Evolutionary conservation across 2,329 filamentous ascomycete species (phyloP).

Genomic region (Mollisia scopiformis): DNA sequence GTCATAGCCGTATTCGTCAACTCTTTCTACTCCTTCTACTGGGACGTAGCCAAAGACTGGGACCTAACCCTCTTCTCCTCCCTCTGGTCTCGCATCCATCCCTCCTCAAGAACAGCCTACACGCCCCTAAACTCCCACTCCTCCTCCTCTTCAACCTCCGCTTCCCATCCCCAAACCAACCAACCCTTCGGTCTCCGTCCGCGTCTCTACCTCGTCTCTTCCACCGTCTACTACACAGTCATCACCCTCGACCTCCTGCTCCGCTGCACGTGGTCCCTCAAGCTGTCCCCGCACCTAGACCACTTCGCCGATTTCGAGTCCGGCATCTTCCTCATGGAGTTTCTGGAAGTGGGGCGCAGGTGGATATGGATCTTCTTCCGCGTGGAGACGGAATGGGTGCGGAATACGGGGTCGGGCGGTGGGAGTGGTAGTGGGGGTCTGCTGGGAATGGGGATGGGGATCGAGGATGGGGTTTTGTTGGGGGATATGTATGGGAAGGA

Average conservation of each 20-base stretch:
- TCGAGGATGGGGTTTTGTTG: conserved; percentile 73
- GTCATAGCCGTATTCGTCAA: conserved; percentile 77
- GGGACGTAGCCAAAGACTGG: conserved; percentile 97
- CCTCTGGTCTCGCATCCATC: conserved; percentile 33
- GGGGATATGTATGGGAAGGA: conserved; percentile 75
- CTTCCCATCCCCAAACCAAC: background rate
- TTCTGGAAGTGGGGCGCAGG: conserved; percentile 82
- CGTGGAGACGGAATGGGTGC: conserved; percentile 90
- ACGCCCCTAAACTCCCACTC: conserved; percentile 65
- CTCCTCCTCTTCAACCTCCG: background rate
- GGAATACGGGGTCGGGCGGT: no score
- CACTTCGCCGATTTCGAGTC: conserved; percentile 86
- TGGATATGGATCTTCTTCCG: conserved; percentile 99
- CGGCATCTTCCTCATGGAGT: conserved; percentile 85
- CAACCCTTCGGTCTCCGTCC: conserved; percentile 65
- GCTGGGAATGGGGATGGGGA: conserved; percentile 49
- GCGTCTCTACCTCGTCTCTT: conserved; percentile 71
- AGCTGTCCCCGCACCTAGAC: conserved; percentile 80
- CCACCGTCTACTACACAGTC: conserved; percentile 79
- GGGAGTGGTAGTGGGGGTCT: conserved; percentile 15
- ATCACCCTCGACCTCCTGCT: conserved; percentile 79
- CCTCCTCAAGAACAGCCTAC: conserved; percentile 38
- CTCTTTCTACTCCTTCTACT: conserved; percentile 95
- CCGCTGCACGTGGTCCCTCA: conserved; percentile 89
- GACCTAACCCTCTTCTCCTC: conserved; percentile 81